Base-by-base conservation (phyloP, 345 rosid species). In the Salix purpurea region DNA sequence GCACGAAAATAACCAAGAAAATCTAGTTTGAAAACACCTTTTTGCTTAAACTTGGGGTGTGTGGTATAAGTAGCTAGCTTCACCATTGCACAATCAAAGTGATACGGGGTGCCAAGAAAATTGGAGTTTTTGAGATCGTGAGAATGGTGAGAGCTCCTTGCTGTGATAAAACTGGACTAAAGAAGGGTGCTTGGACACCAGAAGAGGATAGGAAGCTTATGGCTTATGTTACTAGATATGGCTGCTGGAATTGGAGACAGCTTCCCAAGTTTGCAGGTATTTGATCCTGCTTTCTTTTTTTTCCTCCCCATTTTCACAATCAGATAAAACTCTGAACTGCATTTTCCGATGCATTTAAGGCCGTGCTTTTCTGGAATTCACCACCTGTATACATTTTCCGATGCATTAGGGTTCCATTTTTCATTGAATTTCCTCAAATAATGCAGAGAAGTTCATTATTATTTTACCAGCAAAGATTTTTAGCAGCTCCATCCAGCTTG, bases 171-270 rank as follows among this genome's bases (percentile, higher is more conserved):
- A 76, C 15, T 70, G 91, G 90, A 32, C 42, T 80, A 37, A 85
- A 81, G 83, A 90, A 90, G 68, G 93, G 93, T 4, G 87, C 88
- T 0, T 88, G 93, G 93, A 87, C 89, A 50, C 86, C 85, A 0
- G 93, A 90, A 79, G 93, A 90, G 78, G 91, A 90, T 32, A 76
- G 61, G 61, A 90, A 84, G 77, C 85, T 90, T 14, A 61, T 50
- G 54, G 89, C 69, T 74, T 90, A 88, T 80, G 79, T 90, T 1
- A 84, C 83, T 50, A 71, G 83, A 76, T 83, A 84, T 69, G 94
- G 94, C 69, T 80, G 76, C 32, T 87, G 87, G 88, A 90, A 90
- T 76, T 90, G 94, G 91, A 88, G 90, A 68, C 86, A 86, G 40
- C 86, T 88, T 42, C 94, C 94, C 9, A 88, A 82, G 66, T 86